phyloP scores from a whole-genome alignment of 176 grass and related monocot species.

The Avena sativa region DNA sequence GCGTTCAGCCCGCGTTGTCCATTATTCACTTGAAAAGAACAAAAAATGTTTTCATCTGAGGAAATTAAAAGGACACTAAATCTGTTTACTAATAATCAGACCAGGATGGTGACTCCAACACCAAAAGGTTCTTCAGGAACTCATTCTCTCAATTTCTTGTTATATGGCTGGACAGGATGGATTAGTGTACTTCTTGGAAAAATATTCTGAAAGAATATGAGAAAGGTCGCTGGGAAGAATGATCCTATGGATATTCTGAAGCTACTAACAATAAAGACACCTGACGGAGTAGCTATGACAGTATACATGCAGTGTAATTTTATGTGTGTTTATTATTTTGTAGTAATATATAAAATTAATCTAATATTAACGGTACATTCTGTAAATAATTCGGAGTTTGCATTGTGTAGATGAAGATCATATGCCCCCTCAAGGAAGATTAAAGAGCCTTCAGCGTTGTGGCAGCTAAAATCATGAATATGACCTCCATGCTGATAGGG shows the following conservation, averaged over 20 bases:
- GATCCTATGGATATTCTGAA: too few species aligned
- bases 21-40: too few species aligned
- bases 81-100: slow-evolving; percentile 51
- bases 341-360: neutral
- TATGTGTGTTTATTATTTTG: neutral
- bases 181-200: slow-evolving; percentile 79
- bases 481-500: slow-evolving; percentile 19
- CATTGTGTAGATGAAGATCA: slow-evolving; percentile 31
- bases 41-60: too few species aligned
- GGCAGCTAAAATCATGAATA: neutral
- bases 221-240: slow-evolving; percentile 62
- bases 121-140: slow-evolving; percentile 39
- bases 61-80: slow-evolving; percentile 64
- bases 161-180: slow-evolving; percentile 79
- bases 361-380: neutral
- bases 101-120: slow-evolving; percentile 49
- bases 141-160: slow-evolving; percentile 59
- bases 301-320: slow-evolving; percentile 12
- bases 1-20: too few species aligned
- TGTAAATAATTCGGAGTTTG: slow-evolving; percentile 16
- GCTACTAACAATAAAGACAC: too few species aligned
- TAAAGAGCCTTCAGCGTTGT: slow-evolving; percentile 27
- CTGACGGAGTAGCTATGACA: slow-evolving; percentile 17
- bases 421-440: slow-evolving; percentile 20
- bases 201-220: slow-evolving; percentile 53